Evolutionary conservation across 768 basidiomycete species (phyloP).

Genomic region (Podaxis mareebaensis): DNA sequence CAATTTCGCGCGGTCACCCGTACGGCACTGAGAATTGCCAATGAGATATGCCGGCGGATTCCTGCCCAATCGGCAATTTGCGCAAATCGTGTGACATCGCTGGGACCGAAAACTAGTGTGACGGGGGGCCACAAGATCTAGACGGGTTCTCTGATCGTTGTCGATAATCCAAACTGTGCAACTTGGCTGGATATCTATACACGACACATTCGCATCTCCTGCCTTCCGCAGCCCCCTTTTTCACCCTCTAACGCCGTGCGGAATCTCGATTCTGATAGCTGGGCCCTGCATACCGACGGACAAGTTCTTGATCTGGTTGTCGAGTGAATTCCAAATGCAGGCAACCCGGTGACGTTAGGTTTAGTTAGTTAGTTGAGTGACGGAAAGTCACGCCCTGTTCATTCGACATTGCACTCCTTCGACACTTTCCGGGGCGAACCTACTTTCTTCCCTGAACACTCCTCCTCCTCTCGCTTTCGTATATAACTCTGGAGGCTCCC

Average conservation of each 20-base stretch:
- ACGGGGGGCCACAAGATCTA: neutral
- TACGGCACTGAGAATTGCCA: neutral
- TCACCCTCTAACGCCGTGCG: neutral
- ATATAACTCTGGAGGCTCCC: slow-evolving; percentile 14
- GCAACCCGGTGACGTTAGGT: slow-evolving; percentile 3
- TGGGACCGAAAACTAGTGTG: neutral
- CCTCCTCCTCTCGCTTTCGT: slow-evolving; percentile 19
- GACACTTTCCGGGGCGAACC: slow-evolving; percentile 9
- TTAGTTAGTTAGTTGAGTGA: neutral
- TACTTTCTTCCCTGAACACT: slow-evolving; percentile 11
- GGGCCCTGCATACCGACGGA: neutral
- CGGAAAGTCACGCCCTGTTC: slow-evolving; percentile 1
- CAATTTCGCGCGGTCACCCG: neutral
- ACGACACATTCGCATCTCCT: neutral
- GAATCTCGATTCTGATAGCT: neutral
- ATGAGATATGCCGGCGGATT: neutral
- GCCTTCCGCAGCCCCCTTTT: neutral
- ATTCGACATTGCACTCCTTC: slow-evolving; percentile 4
- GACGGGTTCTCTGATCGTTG: too few species aligned
- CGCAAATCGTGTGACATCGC: neutral
- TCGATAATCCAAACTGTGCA: too few species aligned
- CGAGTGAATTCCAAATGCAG: slow-evolving; percentile 2
- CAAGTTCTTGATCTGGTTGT: neutral
- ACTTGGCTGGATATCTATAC: neutral
- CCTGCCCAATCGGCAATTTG: neutral